Conservation (phyloP, 2,329 filamentous ascomycete genomes). For the Geosmithia putterillii region DNA sequence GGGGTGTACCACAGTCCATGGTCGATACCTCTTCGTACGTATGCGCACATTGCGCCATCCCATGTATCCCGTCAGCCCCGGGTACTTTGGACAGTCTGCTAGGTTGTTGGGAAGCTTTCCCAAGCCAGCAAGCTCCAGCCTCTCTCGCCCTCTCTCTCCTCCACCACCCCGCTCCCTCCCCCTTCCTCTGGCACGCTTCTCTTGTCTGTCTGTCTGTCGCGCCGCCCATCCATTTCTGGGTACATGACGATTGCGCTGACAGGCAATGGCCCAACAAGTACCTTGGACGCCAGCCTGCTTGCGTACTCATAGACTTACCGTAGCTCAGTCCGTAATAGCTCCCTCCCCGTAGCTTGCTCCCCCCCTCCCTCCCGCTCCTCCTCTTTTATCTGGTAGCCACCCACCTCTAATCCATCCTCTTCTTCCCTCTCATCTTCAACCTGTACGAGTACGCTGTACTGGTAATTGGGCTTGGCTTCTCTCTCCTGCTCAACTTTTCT, state of each 20-base stretch:
- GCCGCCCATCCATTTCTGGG: too few relatives aligned
- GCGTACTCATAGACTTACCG: background rate
- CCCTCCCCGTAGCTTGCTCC: background rate
- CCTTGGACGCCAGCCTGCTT: background rate
- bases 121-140: too few relatives aligned
- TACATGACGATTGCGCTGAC: background rate
- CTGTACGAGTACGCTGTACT: too few relatives aligned
- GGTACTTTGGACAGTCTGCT: background rate
- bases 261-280: background rate
- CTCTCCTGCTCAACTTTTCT: background rate
- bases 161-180: background rate
- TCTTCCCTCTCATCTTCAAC: background rate
- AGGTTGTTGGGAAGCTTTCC: background rate
- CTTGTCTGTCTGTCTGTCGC: background rate
- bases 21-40: background rate
- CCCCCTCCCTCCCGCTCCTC: background rate
- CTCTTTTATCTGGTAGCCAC: background rate
- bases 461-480: background rate
- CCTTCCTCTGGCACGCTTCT: background rate
- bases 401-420: background rate
- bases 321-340: background rate
- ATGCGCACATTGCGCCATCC: background rate
- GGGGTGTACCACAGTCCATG: background rate
- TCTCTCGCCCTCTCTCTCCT: background rate
- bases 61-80: background rate